phyloP scores from a whole-genome alignment of 1,284 basidiomycete species.

The Sanghuangporus sanghuang region DNA sequence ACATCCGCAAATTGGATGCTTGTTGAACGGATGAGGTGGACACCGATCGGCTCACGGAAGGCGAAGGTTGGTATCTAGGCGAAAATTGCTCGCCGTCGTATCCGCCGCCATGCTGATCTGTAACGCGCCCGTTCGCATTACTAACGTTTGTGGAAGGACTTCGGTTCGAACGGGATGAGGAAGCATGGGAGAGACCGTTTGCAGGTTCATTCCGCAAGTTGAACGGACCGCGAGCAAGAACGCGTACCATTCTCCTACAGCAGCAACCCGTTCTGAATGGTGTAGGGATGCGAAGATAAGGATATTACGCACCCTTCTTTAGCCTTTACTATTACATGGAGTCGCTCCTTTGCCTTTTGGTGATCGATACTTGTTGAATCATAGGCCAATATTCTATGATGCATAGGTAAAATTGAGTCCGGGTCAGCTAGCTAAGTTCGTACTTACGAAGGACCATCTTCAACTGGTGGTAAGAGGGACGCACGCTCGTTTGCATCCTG shows the following conservation, averaged over 20 bases:
- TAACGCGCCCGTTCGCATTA: not conserved
- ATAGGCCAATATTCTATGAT: slow-evolving; percentile 7
- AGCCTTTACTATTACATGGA: slow-evolving; percentile 14
- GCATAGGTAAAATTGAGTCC: not conserved
- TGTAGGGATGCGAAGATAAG: not conserved
- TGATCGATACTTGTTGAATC: slow-evolving; percentile 14
- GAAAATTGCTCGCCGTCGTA: slow-evolving; percentile 1
- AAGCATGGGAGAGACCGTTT: slow-evolving; percentile 4
- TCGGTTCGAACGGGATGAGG: slow-evolving; percentile 16
- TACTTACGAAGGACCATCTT: slow-evolving; percentile 13
- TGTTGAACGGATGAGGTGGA: slow-evolving; percentile 17
- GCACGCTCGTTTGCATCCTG: slow-evolving; percentile 3
- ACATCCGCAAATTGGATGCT: slow-evolving; percentile 9
- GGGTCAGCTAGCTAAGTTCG: not conserved
- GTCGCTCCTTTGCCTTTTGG: slow-evolving; percentile 15
- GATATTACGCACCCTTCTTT: slow-evolving; percentile 15
- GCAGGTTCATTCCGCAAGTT: slow-evolving; percentile 14
- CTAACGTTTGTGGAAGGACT: slow-evolving; percentile 16
- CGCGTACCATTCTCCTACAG: slow-evolving; percentile 17
- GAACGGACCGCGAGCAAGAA: slow-evolving; percentile 15
- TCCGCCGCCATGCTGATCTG: not conserved
- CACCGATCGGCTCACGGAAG: slow-evolving; percentile 14
- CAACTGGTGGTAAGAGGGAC: not conserved
- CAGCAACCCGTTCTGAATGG: not conserved
- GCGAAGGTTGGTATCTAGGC: slow-evolving; percentile 8